Conservation (phyloP, 1,284 basidiomycete species). For the Hymenochaete sp. region DNA sequence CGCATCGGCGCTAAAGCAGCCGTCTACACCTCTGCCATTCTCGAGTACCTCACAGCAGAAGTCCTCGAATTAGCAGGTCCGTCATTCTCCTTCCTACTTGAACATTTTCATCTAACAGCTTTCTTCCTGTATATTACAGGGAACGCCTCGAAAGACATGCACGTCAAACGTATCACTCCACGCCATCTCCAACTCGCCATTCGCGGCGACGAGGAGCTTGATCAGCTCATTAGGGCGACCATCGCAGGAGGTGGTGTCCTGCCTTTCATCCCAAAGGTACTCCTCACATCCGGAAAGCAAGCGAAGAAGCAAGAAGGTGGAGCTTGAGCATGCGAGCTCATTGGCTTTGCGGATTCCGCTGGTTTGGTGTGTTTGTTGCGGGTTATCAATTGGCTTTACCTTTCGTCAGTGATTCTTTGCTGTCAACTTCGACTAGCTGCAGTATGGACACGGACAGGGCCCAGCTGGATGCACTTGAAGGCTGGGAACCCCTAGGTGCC, state of each 20-base stretch:
- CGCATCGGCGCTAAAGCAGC: slow-evolving; percentile 90
- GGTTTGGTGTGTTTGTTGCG: too few relatives aligned
- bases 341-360: too few relatives aligned
- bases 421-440: too few relatives aligned
- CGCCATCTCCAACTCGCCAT: slow-evolving; percentile 91
- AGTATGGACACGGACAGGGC: too few relatives aligned
- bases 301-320: slow-evolving; percentile 6
- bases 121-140: slow-evolving; percentile 38
- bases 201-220: slow-evolving; percentile 91
- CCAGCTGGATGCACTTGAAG: too few relatives aligned
- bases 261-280: slow-evolving; percentile 92
- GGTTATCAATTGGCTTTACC: too few relatives aligned
- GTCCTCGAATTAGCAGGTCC: slow-evolving; percentile 82
- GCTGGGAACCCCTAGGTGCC: too few relatives aligned
- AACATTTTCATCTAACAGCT: slow-evolving; percentile 1
- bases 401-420: too few relatives aligned
- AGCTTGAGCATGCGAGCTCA: too few relatives aligned
- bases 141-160: slow-evolving; percentile 93
- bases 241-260: slow-evolving; percentile 79
- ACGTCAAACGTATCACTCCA: slow-evolving; percentile 94
- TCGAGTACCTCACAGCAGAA: slow-evolving; percentile 88
- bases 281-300: slow-evolving; percentile 2
- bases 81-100: slow-evolving; percentile 26
- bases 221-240: slow-evolving; percentile 57
- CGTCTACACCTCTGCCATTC: slow-evolving; percentile 85